Evolutionary conservation across 2,329 filamentous ascomycete genomes (phyloP).

Genomic region (Hysterium pulicare): DNA sequence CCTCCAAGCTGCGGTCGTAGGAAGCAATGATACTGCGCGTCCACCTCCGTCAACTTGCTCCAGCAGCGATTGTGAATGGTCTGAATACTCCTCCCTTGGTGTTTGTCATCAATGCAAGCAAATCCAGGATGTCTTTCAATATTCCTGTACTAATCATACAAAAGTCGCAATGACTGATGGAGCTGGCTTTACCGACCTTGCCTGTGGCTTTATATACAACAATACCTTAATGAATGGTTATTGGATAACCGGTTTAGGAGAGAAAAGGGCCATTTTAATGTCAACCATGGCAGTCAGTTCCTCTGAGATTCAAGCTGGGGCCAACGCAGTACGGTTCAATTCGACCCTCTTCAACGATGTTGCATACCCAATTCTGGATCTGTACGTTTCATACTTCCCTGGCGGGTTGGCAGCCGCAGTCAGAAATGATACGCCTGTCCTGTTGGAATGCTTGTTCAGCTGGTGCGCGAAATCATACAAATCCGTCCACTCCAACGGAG

Average conservation of each 20-base stretch:
- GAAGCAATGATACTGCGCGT: background rate
- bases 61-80: conserved; percentile 15
- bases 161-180: background rate
- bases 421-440: conserved; percentile 12
- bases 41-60: conserved; percentile 9
- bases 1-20: conserved; percentile 2
- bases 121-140: conserved; percentile 7
- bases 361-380: conserved; percentile 8
- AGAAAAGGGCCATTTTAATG: background rate
- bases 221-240: conserved; percentile 9
- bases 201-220: conserved; percentile 14
- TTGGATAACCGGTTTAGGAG: background rate
- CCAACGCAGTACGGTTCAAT: conserved; percentile 1
- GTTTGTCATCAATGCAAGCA: conserved; percentile 17
- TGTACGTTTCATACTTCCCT: conserved; percentile 15
- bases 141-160: conserved; percentile 8
- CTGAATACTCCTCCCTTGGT: conserved; percentile 12
- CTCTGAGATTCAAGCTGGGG: background rate
- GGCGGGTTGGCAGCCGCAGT: conserved; percentile 6
- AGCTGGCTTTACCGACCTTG: background rate
- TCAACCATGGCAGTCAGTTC: too few relatives aligned
- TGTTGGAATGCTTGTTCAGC: conserved; percentile 14
- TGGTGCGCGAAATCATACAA: conserved; percentile 14
- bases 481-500: conserved; percentile 5
- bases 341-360: conserved; percentile 10